A percentile compares a stretch with the other conserved stretches of the same genome.
phyloP scores from a whole-genome alignment of 1,284 basidiomycete species.

The Moniliophthora roreri region DNA sequence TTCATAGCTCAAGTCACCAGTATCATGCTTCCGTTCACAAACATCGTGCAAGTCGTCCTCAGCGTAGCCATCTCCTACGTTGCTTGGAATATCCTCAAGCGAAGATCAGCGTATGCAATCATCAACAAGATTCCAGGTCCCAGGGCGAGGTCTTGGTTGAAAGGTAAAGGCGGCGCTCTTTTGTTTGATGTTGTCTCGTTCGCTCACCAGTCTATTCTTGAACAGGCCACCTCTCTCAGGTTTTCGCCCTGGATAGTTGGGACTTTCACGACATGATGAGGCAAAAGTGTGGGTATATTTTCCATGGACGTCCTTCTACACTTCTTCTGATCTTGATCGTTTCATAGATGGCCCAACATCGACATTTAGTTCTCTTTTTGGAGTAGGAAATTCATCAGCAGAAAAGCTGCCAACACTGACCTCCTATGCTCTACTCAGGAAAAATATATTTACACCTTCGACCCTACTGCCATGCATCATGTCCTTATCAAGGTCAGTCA shows the following conservation, averaged over 20 bases:
- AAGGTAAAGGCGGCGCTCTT: conserved; percentile 17
- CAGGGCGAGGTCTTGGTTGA: conserved; percentile 24
- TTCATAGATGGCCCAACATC: conserved; percentile 5
- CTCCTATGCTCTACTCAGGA: conserved; percentile 15
- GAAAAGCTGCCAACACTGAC: neutral
- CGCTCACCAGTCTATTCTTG: neutral
- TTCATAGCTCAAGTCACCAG: no score
- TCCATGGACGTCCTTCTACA: no score
- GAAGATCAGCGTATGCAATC: neutral
- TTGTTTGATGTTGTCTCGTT: neutral
- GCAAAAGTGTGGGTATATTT: neutral
- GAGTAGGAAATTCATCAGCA: neutral
- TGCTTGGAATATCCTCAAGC: neutral
- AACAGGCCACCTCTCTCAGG: conserved; percentile 5
- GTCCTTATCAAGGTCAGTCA: conserved; percentile 28
- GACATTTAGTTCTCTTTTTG: neutral
- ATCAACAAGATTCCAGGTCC: conserved; percentile 32
- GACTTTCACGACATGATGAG: conserved; percentile 9
- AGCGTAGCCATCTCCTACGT: neutral
- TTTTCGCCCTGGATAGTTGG: conserved; percentile 4
- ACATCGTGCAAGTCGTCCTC: neutral
- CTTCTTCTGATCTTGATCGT: neutral
- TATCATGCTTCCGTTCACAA: neutral
- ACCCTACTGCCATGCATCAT: conserved; percentile 33
- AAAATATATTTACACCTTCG: conserved; percentile 27